A percentile compares a stretch with the other conserved stretches of the same genome.
phyloP scores from a whole-genome alignment of 371 early-diverging fungal species.

The Mucor indicus region DNA sequence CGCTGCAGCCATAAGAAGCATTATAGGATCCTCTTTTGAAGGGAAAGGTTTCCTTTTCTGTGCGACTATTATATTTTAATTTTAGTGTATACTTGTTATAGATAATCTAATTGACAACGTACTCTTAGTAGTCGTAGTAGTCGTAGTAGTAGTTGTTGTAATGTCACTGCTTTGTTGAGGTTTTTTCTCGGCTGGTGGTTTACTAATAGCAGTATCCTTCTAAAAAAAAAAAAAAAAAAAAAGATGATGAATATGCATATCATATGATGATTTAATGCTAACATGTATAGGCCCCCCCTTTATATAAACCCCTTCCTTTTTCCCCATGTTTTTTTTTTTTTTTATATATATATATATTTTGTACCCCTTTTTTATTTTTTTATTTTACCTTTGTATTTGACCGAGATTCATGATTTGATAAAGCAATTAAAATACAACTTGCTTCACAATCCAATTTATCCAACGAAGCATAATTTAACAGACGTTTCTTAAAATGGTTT shows the following conservation, averaged over 20 bases:
- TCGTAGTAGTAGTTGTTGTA: not conserved
- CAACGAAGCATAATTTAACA: slow-evolving; percentile 24
- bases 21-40: slow-evolving; percentile 35
- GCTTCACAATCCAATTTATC: slow-evolving; percentile 45
- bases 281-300: slow-evolving; percentile 10
- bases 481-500: slow-evolving; percentile 14
- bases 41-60: not conserved
- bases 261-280: slow-evolving; percentile 7
- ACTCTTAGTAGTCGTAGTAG: too few species aligned
- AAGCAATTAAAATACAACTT: slow-evolving; percentile 40
- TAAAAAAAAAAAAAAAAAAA: not conserved
- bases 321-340: not conserved
- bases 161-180: not conserved
- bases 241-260: too few species aligned
- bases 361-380: not conserved
- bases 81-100: too few species aligned
- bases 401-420: slow-evolving; percentile 34
- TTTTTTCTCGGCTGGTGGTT: not conserved
- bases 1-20: slow-evolving; percentile 48
- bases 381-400: not conserved
- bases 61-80: not conserved
- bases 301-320: not conserved
- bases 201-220: not conserved
- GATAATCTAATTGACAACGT: too few species aligned
- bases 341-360: not conserved